Percentiles rank a stretch among this genome's conserved stretches.
phyloP scores from a whole-genome alignment of 1,284 basidiomycete genomes.

The Paramarasmius palmivorus region DNA sequence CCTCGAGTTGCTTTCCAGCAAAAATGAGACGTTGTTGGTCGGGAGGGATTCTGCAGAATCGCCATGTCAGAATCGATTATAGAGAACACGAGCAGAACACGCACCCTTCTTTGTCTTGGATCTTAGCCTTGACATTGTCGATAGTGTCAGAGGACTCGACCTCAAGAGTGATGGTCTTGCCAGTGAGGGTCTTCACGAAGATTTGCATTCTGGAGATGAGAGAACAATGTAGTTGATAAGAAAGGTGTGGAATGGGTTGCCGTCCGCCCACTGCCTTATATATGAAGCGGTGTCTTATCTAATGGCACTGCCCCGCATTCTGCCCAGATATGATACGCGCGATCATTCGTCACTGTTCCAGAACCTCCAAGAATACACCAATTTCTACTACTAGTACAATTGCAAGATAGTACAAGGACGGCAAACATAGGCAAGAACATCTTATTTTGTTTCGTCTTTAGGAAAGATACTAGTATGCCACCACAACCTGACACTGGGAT shows the following conservation, averaged over 20 bases:
- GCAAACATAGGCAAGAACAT: not conserved
- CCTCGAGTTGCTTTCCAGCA: conserved; percentile 86
- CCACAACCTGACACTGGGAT: conserved; percentile 81
- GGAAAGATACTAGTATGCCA: conserved; percentile 40
- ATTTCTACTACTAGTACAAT: not conserved
- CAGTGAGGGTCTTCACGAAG: conserved; percentile 86
- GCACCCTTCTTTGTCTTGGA: conserved; percentile 78
- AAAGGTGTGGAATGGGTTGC: not conserved
- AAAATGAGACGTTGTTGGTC: conserved; percentile 79
- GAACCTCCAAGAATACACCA: not conserved
- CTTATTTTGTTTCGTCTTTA: not conserved
- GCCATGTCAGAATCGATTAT: conserved; percentile 7
- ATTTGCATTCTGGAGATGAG: conserved; percentile 65
- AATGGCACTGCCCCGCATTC: not conserved
- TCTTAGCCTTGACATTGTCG: conserved; percentile 83
- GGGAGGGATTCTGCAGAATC: conserved; percentile 35
- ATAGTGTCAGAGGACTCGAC: conserved; percentile 86
- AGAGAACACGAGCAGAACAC: conserved; percentile 20
- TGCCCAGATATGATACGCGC: not conserved
- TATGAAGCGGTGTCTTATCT: not conserved
- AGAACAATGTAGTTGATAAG: conserved; percentile 4
- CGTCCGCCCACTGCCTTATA: not conserved
- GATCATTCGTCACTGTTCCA: too few species aligned
- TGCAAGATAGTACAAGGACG: not conserved
- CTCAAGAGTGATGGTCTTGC: conserved; percentile 90